These are phyloP conservation scores for Tolypocladium tropicale DNA, from an alignment of 2,329 filamentous ascomycete genomes.

Conservation along the genomic window DNA sequence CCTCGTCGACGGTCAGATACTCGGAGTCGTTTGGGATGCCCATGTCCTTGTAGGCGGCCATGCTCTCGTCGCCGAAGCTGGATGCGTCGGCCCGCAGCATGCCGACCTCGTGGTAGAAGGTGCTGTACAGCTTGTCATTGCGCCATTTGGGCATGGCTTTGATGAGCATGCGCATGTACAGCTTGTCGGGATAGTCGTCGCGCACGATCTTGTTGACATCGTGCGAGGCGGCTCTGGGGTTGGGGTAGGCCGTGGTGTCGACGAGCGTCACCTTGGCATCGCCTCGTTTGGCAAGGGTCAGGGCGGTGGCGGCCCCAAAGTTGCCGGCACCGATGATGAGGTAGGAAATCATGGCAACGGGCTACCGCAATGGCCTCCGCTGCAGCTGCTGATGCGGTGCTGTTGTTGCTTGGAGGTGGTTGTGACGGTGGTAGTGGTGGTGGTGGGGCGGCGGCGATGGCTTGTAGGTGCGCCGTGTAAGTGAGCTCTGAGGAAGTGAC, in stretches of 20 bases:
- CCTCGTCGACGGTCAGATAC: slow-evolving; percentile 37
- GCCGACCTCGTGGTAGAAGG: slow-evolving; percentile 46
- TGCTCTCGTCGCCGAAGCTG: slow-evolving; percentile 33
- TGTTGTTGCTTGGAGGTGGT: too few relatives aligned
- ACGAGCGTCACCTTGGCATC: slow-evolving; percentile 21
- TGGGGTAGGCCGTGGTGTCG: slow-evolving; percentile 24
- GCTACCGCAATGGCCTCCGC: neutral
- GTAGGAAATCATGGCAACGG: slow-evolving; percentile 7
- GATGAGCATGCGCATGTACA: slow-evolving; percentile 29
- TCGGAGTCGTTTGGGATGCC: slow-evolving; percentile 28
- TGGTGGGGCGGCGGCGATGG: neutral
- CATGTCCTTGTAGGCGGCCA: slow-evolving; percentile 24
- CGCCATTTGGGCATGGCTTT: slow-evolving; percentile 30
- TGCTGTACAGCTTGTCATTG: slow-evolving; percentile 36
- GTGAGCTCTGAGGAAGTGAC: neutral
- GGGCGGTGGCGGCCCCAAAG: slow-evolving; percentile 32
- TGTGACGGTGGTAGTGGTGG: neutral
- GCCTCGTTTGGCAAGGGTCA: slow-evolving; percentile 20
- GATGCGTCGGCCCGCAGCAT: slow-evolving; percentile 33
- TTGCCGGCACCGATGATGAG: slow-evolving; percentile 33
- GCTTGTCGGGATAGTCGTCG: slow-evolving; percentile 28
- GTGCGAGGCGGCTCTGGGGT: slow-evolving; percentile 33
- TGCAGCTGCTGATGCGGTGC: neutral
- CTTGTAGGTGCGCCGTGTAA: neutral
- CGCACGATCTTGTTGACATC: slow-evolving; percentile 34